phyloP scores from a whole-genome alignment of 2,329 filamentous ascomycete genomes.

The Polychaeton citri region DNA sequence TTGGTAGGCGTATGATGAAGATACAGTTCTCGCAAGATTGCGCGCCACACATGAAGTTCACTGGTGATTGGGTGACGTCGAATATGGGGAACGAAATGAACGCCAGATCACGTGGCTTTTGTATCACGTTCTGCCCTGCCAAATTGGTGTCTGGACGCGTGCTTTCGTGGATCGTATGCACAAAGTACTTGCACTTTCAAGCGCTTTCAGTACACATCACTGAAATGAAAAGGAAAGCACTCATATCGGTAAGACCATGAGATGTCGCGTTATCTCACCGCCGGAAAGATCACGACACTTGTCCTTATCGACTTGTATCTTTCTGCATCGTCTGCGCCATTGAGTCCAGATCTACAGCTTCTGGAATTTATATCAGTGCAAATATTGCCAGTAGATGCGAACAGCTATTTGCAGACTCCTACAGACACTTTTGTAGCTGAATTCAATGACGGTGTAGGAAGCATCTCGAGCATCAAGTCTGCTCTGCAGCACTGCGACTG shows the following conservation, averaged over 20 bases:
- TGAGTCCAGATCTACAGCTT: slow-evolving; percentile 42
- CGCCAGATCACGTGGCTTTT: background rate
- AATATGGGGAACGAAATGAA: background rate
- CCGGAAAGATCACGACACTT: slow-evolving; percentile 73
- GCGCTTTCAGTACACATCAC: too few relatives aligned
- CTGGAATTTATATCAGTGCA: slow-evolving; percentile 36
- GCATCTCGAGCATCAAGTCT: background rate
- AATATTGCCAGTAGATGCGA: background rate
- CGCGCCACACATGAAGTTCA: too few relatives aligned
- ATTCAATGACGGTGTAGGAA: background rate
- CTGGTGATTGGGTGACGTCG: too few relatives aligned
- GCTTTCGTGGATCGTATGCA: too few relatives aligned
- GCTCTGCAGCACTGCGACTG: slow-evolving; percentile 27
- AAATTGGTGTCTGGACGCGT: too few relatives aligned
- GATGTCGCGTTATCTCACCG: slow-evolving; percentile 78
- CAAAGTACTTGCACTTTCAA: too few relatives aligned
- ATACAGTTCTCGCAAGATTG: too few relatives aligned
- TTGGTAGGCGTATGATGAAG: too few relatives aligned
- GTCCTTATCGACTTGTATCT: slow-evolving; percentile 67
- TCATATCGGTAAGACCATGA: background rate
- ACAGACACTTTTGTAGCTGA: background rate
- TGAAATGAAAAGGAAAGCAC: too few relatives aligned
- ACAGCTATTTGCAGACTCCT: background rate
- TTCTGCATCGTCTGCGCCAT: slow-evolving; percentile 9
- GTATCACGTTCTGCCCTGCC: background rate